Evolutionary conservation across 2,329 filamentous ascomycete genomes (phyloP).

Genomic region (Nemania diffusa): DNA sequence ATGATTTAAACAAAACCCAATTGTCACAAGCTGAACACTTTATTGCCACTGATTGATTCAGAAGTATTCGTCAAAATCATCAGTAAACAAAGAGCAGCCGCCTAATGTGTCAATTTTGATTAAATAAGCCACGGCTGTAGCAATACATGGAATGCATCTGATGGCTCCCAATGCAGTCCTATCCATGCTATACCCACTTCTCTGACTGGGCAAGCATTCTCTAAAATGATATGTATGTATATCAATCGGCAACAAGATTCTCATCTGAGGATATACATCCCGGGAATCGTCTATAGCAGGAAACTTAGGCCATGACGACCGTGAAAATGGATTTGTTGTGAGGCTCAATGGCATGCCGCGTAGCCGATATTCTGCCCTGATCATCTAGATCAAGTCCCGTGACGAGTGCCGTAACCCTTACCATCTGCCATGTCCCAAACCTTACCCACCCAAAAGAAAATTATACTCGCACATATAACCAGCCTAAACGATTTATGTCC

Average conservation of each 20-base stretch:
- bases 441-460: conserved; percentile 25
- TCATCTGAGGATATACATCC: background rate
- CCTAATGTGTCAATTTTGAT: background rate
- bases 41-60: background rate
- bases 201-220: background rate
- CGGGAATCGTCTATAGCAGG: conserved; percentile 13
- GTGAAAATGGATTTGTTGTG: background rate
- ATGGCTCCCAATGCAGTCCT: background rate
- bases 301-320: background rate
- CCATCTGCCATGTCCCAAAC: conserved; percentile 33
- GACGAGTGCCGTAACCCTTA: conserved; percentile 33
- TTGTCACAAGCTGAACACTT: background rate
- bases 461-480: conserved; percentile 31
- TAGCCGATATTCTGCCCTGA: conserved; percentile 24
- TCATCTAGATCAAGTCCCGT: conserved; percentile 25
- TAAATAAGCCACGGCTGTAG: background rate
- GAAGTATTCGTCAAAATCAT: background rate
- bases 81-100: background rate
- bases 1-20: background rate
- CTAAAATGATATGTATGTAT: conserved; percentile 9
- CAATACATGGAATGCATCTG: conserved; percentile 24
- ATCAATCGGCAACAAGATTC: conserved; percentile 6
- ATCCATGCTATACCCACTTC: conserved; percentile 1
- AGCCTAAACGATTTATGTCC: conserved; percentile 27
- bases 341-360: conserved; percentile 12